Base-by-base conservation (phyloP, 1,139 yeast species). In the Candida sanyaensis region DNA sequence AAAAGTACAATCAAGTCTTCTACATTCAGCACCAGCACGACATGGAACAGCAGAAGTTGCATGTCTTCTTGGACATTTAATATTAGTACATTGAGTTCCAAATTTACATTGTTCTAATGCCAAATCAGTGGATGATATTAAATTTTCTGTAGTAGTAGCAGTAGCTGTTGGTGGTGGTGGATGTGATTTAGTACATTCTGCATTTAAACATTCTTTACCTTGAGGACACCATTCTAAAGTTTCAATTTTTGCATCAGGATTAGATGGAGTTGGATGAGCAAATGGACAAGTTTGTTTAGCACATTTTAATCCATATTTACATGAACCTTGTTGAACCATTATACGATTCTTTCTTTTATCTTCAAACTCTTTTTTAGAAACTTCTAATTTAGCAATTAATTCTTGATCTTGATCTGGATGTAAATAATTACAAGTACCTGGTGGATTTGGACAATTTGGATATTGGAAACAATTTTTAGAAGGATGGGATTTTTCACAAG, bases 211-310 rank as follows among this genome's bases (percentile, higher is more conserved):
- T 29, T 69, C 66, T 54, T 84, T 78, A 52, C 88, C 90, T 43
- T 75, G 81, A 27, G 84, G 72, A 71, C 97, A 90, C 96, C 96
- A 88, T 55, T 83, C 85, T 48, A 83, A 71, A 21, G 78, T 77
- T 24, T 79, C 72, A 34, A 90, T 89, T 57, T 83, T 82, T 11
- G 91, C 90, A 50, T 79, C 81, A 50, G 78, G 81, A 64, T 87
- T 88, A 12, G 90, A 88, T 1, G 96, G 95, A 1, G 96, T 88
- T 42, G 97, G 96, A 62, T 90, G 97, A 28, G 92, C 96, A 71
- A 85, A 89, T 26, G 91, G 90, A 71, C 97, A 90, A 53, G 80
- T 68, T 51, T 84, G 90, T 60, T 87, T 88, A 29, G 87, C 75
- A 66, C 97, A 90, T 46, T 82, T 69, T 30, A 78, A 73, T 36